Evolutionary conservation across 208 protist species (phyloP).

Genomic region (Leishmania martiniquensis): DNA sequence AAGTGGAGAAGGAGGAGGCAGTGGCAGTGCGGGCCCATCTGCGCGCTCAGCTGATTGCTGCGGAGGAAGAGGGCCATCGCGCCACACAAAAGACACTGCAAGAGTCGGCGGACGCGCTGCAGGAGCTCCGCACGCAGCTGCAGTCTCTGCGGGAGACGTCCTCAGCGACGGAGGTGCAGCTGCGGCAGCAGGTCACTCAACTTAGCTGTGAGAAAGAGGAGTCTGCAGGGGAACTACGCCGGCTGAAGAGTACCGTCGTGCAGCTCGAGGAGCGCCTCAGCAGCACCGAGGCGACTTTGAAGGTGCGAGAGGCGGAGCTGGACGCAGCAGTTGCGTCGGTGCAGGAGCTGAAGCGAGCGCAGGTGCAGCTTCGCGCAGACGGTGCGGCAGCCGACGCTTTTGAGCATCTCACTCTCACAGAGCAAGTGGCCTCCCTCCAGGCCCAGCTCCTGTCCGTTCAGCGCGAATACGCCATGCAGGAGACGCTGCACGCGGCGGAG

Average conservation of each 20-base stretch:
- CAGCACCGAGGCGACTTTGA: conserved; percentile 12
- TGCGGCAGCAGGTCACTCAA: conserved; percentile 16
- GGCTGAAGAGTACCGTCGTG: conserved; percentile 8
- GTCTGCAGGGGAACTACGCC: conserved; percentile 9
- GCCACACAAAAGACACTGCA: background rate
- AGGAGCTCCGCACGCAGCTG: conserved; percentile 25
- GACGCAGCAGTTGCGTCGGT: background rate
- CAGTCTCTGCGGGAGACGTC: conserved; percentile 12
- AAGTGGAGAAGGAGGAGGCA: conserved; percentile 12
- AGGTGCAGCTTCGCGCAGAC: conserved; percentile 16
- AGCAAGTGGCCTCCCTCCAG: conserved; percentile 25
- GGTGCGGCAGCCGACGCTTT: conserved; percentile 15
- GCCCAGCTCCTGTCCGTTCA: conserved; percentile 18
- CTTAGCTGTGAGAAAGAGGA: conserved; percentile 17
- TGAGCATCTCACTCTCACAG: conserved; percentile 10
- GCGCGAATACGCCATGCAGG: conserved; percentile 23
- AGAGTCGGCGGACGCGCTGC: conserved; percentile 10
- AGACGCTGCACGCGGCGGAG: conserved; percentile 33
- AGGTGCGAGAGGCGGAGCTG: conserved; percentile 15
- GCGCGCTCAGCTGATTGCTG: conserved; percentile 10
- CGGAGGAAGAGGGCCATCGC: conserved; percentile 6
- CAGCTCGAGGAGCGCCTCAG: conserved; percentile 17
- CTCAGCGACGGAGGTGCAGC: conserved; percentile 10
- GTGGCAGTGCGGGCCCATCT: conserved; percentile 3
- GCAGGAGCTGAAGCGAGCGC: conserved; percentile 12